Evolutionary conservation across 2,329 filamentous ascomycete species (phyloP).

Genomic region (Furcasterigmium sp.): DNA sequence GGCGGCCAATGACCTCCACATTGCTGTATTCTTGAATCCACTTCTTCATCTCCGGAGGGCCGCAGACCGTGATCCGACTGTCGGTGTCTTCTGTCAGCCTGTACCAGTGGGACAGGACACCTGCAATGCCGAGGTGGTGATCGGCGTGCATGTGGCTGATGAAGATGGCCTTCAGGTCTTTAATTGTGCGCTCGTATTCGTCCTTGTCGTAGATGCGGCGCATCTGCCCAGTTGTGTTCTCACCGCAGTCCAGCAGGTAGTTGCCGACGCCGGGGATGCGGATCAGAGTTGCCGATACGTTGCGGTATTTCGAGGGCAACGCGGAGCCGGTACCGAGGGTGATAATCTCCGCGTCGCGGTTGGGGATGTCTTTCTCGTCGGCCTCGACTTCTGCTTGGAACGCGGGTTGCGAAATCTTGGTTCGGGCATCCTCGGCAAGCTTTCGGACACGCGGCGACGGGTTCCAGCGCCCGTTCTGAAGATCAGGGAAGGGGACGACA

Average conservation of each 20-base stretch:
- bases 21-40: constrained; percentile 77
- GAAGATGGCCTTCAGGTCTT: constrained; percentile 75
- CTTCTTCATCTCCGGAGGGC: constrained; percentile 63
- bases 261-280: constrained; percentile 80
- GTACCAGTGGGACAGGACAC: constrained; percentile 79
- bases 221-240: constrained; percentile 86
- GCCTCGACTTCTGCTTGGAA: constrained; percentile 45
- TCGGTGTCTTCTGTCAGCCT: constrained; percentile 37
- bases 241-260: constrained; percentile 87
- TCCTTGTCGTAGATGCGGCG: constrained; percentile 64
- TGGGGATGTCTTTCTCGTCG: constrained; percentile 61
- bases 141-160: constrained; percentile 96
- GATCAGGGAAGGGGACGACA: constrained; percentile 34
- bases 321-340: constrained; percentile 90
- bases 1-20: constrained; percentile 72
- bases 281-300: constrained; percentile 84
- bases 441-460: constrained; percentile 36
- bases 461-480: constrained; percentile 30
- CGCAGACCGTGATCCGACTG: constrained; percentile 57
- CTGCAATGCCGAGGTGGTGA: constrained; percentile 83
- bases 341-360: constrained; percentile 74
- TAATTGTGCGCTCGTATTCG: constrained; percentile 66
- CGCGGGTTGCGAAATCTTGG: constrained; percentile 31
- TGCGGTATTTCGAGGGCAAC: constrained; percentile 86
- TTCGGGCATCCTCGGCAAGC: constrained; percentile 45